Evolutionary conservation across 257 asterid species (phyloP).

Genomic region (Solanum clarkiae): DNA sequence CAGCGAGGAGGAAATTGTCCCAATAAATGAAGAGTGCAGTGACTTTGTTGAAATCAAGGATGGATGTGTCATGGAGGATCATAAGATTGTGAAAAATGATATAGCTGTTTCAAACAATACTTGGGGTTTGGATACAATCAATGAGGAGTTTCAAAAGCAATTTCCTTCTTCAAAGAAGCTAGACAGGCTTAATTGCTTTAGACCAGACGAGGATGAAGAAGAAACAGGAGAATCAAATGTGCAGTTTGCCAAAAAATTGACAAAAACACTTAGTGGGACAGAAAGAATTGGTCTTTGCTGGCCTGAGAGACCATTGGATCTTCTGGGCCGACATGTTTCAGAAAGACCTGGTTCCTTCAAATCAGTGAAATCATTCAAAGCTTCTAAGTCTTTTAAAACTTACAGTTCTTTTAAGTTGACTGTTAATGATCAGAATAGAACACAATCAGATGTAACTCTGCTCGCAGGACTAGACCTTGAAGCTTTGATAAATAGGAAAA

Average conservation of each 20-base stretch:
- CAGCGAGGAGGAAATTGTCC: slow-evolving; percentile 59
- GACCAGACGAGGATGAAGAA: slow-evolving; percentile 30
- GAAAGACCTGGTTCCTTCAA: slow-evolving; percentile 46
- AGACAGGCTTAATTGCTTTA: slow-evolving; percentile 42
- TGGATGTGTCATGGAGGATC: slow-evolving; percentile 6
- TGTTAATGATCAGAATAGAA: slow-evolving; percentile 11
- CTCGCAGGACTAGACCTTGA: slow-evolving; percentile 64
- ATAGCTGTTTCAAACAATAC: slow-evolving; percentile 3
- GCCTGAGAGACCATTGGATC: slow-evolving; percentile 85
- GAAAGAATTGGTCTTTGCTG: slow-evolving; percentile 85
- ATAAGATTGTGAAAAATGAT: slow-evolving; percentile 4
- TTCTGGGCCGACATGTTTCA: slow-evolving; percentile 40
- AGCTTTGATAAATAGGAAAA: slow-evolving; percentile 55
- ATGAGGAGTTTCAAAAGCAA: slow-evolving; percentile 22
- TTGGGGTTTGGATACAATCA: slow-evolving; percentile 7
- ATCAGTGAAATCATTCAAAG: slow-evolving; percentile 28
- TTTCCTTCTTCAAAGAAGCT: slow-evolving; percentile 37
- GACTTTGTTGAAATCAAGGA: slow-evolving; percentile 14
- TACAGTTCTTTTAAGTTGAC: slow-evolving; percentile 46
- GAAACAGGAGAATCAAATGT: slow-evolving; percentile 15
- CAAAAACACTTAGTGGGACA: slow-evolving; percentile 47
- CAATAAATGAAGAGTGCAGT: slow-evolving; percentile 44
- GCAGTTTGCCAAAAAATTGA: slow-evolving; percentile 24
- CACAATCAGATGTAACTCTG: slow-evolving; percentile 27
- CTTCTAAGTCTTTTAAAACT: slow-evolving; percentile 38